Conservation (phyloP, 257 asterid species). For the Scutellaria barbata region DNA sequence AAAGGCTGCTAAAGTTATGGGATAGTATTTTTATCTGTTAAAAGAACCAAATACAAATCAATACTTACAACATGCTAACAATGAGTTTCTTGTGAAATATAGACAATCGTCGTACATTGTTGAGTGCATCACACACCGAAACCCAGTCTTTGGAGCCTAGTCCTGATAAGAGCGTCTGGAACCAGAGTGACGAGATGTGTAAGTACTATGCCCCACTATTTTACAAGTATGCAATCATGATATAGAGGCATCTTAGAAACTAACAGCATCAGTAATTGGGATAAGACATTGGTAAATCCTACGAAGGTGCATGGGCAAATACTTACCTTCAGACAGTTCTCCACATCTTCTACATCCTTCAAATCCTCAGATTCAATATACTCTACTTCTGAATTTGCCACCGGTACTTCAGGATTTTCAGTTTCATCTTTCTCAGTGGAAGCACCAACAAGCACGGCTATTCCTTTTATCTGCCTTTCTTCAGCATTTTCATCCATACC, state of each 20-base stretch:
- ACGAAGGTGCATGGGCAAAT: conserved; percentile 8
- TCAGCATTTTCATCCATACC: conserved; percentile 43
- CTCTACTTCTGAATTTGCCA: conserved; percentile 68
- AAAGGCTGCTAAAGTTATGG: conserved; percentile 29
- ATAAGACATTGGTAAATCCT: conserved; percentile 8
- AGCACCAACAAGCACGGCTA: conserved; percentile 40
- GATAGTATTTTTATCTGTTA: conserved; percentile 23
- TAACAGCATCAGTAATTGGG: conserved; percentile 7
- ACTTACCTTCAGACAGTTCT: conserved; percentile 60
- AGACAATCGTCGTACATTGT: conserved; percentile 70
- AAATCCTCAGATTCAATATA: conserved; percentile 79
- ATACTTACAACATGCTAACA: conserved; percentile 72
- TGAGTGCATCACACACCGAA: conserved; percentile 80
- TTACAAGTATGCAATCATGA: neutral
- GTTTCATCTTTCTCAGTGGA: conserved; percentile 42
- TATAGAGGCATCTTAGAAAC: conserved; percentile 12
- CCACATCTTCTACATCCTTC: conserved; percentile 73
- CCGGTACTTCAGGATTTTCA: conserved; percentile 49
- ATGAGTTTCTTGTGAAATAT: conserved; percentile 79
- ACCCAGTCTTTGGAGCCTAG: conserved; percentile 91
- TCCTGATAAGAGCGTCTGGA: conserved; percentile 67
- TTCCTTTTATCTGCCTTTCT: conserved; percentile 45
- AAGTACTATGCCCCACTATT: neutral
- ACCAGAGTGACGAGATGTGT: conserved; percentile 36
- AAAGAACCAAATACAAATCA: conserved; percentile 24